Evolutionary conservation across 495 filamentous ascomycete genomes (phyloP).

Genomic region (Penicillium daleae): DNA sequence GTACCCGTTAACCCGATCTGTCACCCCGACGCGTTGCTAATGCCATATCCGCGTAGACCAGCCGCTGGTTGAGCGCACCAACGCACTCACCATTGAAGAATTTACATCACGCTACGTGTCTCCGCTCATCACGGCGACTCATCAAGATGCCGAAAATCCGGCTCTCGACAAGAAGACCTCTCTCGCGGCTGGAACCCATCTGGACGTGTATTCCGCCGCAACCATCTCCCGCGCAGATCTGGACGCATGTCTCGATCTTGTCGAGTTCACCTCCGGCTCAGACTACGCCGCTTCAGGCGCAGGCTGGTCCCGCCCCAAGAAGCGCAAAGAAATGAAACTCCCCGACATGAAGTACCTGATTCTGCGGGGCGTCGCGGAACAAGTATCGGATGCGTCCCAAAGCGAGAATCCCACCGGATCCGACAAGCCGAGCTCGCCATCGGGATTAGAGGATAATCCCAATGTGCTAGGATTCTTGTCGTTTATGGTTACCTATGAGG

Average conservation of each 20-base stretch:
- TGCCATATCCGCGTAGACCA: constrained; percentile 15
- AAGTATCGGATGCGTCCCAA: not conserved
- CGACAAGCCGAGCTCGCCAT: constrained; percentile 6
- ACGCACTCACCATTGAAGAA: constrained; percentile 37
- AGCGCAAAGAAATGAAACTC: constrained; percentile 75
- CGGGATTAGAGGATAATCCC: not conserved
- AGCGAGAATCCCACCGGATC: constrained; percentile 4
- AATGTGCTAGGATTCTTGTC: constrained; percentile 69
- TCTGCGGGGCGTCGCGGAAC: constrained; percentile 40
- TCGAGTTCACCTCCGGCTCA: constrained; percentile 67
- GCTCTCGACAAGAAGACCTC: not conserved
- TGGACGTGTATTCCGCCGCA: constrained; percentile 49
- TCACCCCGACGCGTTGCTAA: constrained; percentile 11
- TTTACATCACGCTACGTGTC: constrained; percentile 41
- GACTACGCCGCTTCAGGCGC: constrained; percentile 66
- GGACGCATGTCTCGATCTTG: constrained; percentile 67
- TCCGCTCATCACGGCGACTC: not conserved
- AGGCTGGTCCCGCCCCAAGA: constrained; percentile 73
- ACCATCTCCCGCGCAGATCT: constrained; percentile 58
- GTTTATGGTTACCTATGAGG: constrained; percentile 83
- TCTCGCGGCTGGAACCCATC: not conserved
- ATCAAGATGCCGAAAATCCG: not conserved
- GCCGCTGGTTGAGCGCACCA: constrained; percentile 49
- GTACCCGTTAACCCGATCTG: not conserved
- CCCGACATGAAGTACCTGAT: constrained; percentile 70